Base-by-base conservation (phyloP, 2,329 filamentous ascomycete species). In the Diaporthe sp. region DNA sequence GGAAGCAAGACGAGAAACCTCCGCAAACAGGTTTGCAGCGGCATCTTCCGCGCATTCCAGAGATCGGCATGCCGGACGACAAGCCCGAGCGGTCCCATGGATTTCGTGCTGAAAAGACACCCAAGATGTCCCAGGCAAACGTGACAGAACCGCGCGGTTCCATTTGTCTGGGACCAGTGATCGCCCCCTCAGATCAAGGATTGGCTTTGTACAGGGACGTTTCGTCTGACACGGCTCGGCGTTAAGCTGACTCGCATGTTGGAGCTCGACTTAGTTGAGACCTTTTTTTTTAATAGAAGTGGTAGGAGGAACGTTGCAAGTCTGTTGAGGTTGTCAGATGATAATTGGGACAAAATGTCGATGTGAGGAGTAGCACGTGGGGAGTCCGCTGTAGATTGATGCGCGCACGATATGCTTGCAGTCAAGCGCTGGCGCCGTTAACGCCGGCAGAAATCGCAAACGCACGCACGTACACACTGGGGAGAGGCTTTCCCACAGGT, bases 101-200 rank as follows among this genome's bases (percentile, higher is more conserved):
- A 22, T 7, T 22, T 28, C 6, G 8, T 13, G 34, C 49, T 42
- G 49, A 55, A 13, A 42, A 55, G 34, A 39, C 8, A 42, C 5
- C 17, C 31, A 39, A 55, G n/a, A n/a, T 17, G 8, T 25, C n/a
- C 65, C 34, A 22, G 17, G 34, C 34, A 22, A 55, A 55, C 65
- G 65, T 70, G 65, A 55, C 65, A 70, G 49, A 55, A 70, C n/a
- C 65, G 49, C 34, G 49, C 65, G 65, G 65, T 55, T 55, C 49
- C 49, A 55, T 42, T 70, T 28, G 65, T 31, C 65, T 70, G 49
- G 65, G 34, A 53, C 10, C n/a, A 31, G 34, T 70, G 65, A 70
- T 70, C 49, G 65, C 15, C 49, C 49, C 46, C 65, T 42, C 31
- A 70, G 49, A 70, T 55, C 34, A 42, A 70, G 65, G 46, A 70